These are phyloP conservation scores for Phaffia rhodozyma DNA, from an alignment of 1,284 basidiomycete species.

Conservation along the genomic window DNA sequence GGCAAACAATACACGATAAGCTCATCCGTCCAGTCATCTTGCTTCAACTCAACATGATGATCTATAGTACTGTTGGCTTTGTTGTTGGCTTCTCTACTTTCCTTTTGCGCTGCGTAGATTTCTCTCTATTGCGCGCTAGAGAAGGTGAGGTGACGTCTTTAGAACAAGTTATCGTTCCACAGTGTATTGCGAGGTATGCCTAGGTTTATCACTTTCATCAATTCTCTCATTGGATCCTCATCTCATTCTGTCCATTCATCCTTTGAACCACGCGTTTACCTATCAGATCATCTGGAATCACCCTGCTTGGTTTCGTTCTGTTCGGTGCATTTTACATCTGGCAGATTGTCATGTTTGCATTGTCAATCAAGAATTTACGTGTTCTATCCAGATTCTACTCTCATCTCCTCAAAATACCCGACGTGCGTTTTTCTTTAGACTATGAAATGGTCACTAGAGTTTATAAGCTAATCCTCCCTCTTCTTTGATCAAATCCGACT, in stretches of 20 bases:
- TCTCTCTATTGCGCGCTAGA: conserved; percentile 48
- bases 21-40: conserved; percentile 3
- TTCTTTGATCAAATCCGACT: conserved; percentile 46
- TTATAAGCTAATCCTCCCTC: conserved; percentile 36
- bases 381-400: conserved; percentile 84
- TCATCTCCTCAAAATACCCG: conserved; percentile 45
- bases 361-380: conserved; percentile 55
- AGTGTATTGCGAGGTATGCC: conserved; percentile 65
- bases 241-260: conserved; percentile 21
- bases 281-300: conserved; percentile 49
- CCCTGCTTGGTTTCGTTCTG: conserved; percentile 64
- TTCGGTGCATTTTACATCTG: conserved; percentile 67
- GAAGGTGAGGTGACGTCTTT: conserved; percentile 39
- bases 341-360: conserved; percentile 40
- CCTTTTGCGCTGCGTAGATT: conserved; percentile 87
- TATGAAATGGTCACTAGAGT: conserved; percentile 38
- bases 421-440: conserved; percentile 42
- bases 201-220: not conserved
- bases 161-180: conserved; percentile 63
- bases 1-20: not conserved
- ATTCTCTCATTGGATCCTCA: conserved; percentile 2
- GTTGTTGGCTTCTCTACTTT: conserved; percentile 96
- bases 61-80: conserved; percentile 78
- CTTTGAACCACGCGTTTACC: conserved; percentile 43
- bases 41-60: not conserved